Evolutionary conservation across 2,329 filamentous ascomycete genomes (phyloP).

Genomic region (Tympanopsis confertula): DNA sequence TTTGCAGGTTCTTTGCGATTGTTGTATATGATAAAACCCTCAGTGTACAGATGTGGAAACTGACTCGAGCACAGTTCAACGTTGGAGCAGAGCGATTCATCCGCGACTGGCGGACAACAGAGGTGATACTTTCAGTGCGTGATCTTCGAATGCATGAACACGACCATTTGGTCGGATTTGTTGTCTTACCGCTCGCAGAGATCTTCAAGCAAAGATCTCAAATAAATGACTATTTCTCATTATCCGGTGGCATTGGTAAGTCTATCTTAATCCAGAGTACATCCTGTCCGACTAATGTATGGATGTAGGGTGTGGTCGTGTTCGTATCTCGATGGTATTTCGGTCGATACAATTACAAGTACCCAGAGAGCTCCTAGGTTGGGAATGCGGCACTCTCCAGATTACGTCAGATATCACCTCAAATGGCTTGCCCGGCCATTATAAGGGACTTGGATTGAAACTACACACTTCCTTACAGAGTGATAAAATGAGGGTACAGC

Average conservation of each 20-base stretch:
- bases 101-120: slow-evolving; percentile 53
- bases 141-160: slow-evolving; percentile 60
- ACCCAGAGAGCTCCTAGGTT: slow-evolving; percentile 47
- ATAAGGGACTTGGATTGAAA: too few relatives aligned
- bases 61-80: too few relatives aligned
- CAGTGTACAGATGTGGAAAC: too few relatives aligned
- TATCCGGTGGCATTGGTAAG: slow-evolving; percentile 63
- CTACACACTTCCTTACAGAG: too few relatives aligned
- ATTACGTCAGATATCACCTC: too few relatives aligned
- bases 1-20: too few relatives aligned
- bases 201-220: slow-evolving; percentile 53
- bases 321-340: slow-evolving; percentile 62
- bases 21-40: too few relatives aligned
- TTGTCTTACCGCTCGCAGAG: slow-evolving; percentile 53
- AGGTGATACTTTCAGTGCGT: slow-evolving; percentile 56
- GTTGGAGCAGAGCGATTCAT: slow-evolving; percentile 65
- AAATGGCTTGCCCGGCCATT: too few relatives aligned
- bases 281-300: too few relatives aligned
- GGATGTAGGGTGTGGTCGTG: slow-evolving; percentile 58
- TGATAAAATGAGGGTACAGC: too few relatives aligned
- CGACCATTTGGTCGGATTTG: slow-evolving; percentile 58
- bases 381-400: slow-evolving; percentile 63
- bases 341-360: slow-evolving; percentile 54
- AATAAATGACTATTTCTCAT: slow-evolving; percentile 51
- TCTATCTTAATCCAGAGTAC: too few relatives aligned